Evolutionary conservation across 371 early-diverging fungal species (phyloP), one percentile per base, ranked within the genome.

Genomic region (Mortierella sp.): DNA sequence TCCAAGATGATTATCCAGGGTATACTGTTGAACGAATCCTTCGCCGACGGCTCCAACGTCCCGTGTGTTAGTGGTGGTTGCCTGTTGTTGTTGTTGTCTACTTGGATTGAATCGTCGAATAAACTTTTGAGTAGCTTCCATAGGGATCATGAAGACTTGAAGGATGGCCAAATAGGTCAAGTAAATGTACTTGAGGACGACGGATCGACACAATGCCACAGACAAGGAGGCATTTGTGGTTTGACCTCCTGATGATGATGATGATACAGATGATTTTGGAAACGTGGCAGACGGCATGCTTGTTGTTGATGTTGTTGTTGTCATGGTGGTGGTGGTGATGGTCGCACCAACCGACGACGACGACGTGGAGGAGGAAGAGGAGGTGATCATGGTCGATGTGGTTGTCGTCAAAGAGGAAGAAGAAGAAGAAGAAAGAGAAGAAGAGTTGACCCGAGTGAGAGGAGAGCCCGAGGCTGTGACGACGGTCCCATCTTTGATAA

Each of bases 121-220:
- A 49, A 64, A 44, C 31, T 37, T 59, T 25, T 67, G 59, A 24
- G 67, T 39, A 22, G 64, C 68, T 7, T 59, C 50, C 3, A 63
- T 34, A 17, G 74, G 74, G 37, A 54, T 29, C 48, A 54, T 48
- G 22, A 74, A 24, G 52, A 67, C 45, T 22, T 63, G 68, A 34
- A 58, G 52, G 1, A 74, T 28, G 54, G 63, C 63, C 41, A 76
- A 29, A 22, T 76, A 76, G 46, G 76, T 63, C 48, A 64, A 19
- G 45, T 76, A 76, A 21, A 76, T 67, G 51, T 68, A 76, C 44
- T 68, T 76, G 19, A 76, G 41, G 24, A 76, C 65, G 13, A 68
- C 10, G 37, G 76, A 76, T 21, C 76, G 76, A 44, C 69, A 76
- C 39, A 74, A 60, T 5, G 76, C 76, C 13, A 74, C 76, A 5